Percentiles rank a stretch among this genome's conserved stretches.
These are phyloP conservation scores for Strigomonas culicis DNA, from an alignment of 208 protist species.

Conservation along the genomic window DNA sequence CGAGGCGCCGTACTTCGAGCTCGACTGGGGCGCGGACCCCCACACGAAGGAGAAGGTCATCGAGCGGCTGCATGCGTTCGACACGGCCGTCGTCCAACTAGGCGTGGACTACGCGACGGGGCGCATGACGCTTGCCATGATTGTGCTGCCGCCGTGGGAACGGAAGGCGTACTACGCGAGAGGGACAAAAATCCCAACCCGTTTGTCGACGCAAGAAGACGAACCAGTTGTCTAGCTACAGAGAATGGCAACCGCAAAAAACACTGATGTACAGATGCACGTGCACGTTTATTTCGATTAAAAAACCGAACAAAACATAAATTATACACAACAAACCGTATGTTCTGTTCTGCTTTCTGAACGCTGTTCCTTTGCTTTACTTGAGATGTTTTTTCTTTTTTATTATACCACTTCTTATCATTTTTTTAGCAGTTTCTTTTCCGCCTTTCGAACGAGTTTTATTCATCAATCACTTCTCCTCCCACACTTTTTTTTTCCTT, in stretches of 20 bases:
- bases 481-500: background rate
- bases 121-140: slow-evolving; percentile 43
- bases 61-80: slow-evolving; percentile 42
- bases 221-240: no score
- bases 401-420: background rate
- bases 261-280: no score
- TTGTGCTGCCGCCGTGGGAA: slow-evolving; percentile 66
- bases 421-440: background rate
- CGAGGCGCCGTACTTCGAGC: background rate
- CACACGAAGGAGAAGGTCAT: slow-evolving; percentile 19
- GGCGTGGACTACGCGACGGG: slow-evolving; percentile 27
- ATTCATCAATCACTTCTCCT: background rate
- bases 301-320: no score
- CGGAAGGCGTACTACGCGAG: slow-evolving; percentile 21
- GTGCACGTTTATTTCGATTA: no score
- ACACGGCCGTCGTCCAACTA: slow-evolving; percentile 39
- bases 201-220: no score
- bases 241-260: no score
- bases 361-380: no score
- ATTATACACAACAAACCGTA: no score
- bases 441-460: background rate
- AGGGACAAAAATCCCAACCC: slow-evolving; percentile 26
- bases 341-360: no score
- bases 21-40: background rate
- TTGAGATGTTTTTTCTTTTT: no score